These are phyloP conservation scores for Tulasnella sp. DNA, from an alignment of 768 basidiomycete species.

Conservation along the genomic window DNA sequence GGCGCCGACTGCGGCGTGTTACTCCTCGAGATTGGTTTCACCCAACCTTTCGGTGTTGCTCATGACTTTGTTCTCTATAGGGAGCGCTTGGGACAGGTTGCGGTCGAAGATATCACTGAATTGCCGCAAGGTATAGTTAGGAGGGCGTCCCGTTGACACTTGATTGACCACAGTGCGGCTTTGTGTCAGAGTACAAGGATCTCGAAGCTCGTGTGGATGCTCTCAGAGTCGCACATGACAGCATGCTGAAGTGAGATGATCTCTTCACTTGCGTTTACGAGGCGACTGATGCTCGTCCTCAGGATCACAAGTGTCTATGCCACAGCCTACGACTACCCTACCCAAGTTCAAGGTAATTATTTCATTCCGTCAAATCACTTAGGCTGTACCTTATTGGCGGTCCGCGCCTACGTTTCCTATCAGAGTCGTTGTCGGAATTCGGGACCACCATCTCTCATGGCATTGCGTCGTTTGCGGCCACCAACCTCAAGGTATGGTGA, in stretches of 20 bases:
- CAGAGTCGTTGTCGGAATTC: conserved; percentile 66
- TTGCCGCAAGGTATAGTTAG: conserved; percentile 56
- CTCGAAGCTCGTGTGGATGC: conserved; percentile 93
- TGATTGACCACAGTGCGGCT: background rate
- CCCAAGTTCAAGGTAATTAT: conserved; percentile 17
- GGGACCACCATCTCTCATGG: conserved; percentile 58
- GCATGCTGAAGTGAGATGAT: conserved; percentile 55
- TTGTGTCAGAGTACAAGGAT: conserved; percentile 75
- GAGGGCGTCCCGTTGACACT: background rate
- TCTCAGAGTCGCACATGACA: conserved; percentile 61
- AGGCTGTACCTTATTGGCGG: background rate
- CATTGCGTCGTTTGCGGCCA: conserved; percentile 73
- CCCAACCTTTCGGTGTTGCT: background rate
- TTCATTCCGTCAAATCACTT: background rate
- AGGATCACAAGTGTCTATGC: conserved; percentile 87
- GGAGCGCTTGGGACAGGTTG: conserved; percentile 79
- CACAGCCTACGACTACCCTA: conserved; percentile 72
- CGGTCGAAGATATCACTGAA: conserved; percentile 90
- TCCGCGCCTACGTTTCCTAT: conserved; percentile 21
- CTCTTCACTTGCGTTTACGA: background rate
- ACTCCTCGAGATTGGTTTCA: background rate
- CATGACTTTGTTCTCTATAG: conserved; percentile 19
- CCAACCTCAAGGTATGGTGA: conserved; percentile 51
- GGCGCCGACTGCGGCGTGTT: no score
- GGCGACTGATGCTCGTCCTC: conserved; percentile 7